Conservation (phyloP, 768 basidiomycete genomes). For the Ramaria rubella region DNA sequence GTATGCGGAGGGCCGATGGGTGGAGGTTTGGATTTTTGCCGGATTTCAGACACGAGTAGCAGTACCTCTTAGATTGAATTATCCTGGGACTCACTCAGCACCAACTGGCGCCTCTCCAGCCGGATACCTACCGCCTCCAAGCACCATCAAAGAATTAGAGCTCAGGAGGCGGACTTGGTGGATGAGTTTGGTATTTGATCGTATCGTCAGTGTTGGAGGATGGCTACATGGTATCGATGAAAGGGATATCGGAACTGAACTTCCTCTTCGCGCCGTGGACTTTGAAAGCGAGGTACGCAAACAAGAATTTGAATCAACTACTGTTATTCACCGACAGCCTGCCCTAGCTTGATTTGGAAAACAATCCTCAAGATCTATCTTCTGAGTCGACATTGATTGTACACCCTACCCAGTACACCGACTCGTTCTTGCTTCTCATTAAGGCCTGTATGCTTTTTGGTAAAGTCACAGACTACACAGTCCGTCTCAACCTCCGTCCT, state of each 20-base stretch:
- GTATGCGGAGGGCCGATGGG: slow-evolving; percentile 84
- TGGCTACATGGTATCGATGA: slow-evolving; percentile 86
- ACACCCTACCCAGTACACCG: slow-evolving; percentile 73
- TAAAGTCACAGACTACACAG: slow-evolving; percentile 78
- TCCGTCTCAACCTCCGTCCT: slow-evolving; percentile 63
- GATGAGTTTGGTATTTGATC: slow-evolving; percentile 85
- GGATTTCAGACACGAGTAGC: slow-evolving; percentile 79
- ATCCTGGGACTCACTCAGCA: slow-evolving; percentile 72
- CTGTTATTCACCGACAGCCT: slow-evolving; percentile 13
- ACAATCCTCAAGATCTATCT: slow-evolving; percentile 70
- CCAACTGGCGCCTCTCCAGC: slow-evolving; percentile 61
- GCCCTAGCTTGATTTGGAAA: slow-evolving; percentile 49
- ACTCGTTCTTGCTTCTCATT: slow-evolving; percentile 74
- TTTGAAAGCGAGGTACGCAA: slow-evolving; percentile 64
- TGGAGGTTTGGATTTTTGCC: slow-evolving; percentile 88
- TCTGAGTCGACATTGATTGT: slow-evolving; percentile 57
- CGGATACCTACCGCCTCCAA: slow-evolving; percentile 76
- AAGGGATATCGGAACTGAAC: slow-evolving; percentile 75
- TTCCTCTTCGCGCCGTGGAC: slow-evolving; percentile 68
- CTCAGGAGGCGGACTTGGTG: slow-evolving; percentile 81
- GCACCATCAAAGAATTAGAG: slow-evolving; percentile 68
- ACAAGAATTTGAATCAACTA: slow-evolving; percentile 1
- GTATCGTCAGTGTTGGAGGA: slow-evolving; percentile 72
- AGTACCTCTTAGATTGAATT: slow-evolving; percentile 75
- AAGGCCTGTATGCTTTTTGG: slow-evolving; percentile 84